phyloP scores from a whole-genome alignment of 192 early-diverging fungal genomes.

The Rhizophagus prolifer region DNA sequence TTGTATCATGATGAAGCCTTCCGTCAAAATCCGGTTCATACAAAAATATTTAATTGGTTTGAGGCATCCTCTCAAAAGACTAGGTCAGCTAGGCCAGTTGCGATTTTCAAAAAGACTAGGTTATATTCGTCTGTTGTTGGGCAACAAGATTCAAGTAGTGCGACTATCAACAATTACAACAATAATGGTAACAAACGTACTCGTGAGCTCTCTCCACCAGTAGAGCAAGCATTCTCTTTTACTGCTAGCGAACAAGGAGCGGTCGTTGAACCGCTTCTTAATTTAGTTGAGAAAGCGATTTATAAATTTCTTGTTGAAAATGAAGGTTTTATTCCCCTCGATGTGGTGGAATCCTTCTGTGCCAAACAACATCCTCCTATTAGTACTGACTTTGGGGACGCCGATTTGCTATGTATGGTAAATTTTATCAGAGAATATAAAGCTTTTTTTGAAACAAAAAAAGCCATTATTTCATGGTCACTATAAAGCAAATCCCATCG shows the following conservation, averaged over 20 bases:
- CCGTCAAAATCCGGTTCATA: slow-evolving; percentile 16
- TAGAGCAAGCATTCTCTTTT: neutral
- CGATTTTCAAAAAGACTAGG: neutral
- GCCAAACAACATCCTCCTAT: too few relatives aligned
- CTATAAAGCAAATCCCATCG: slow-evolving; percentile 13
- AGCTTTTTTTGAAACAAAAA: neutral
- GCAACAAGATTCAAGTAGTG: slow-evolving; percentile 12
- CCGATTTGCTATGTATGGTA: too few relatives aligned
- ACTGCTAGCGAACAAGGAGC: neutral
- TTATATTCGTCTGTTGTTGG: slow-evolving; percentile 15
- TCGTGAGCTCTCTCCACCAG: neutral
- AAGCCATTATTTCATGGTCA: slow-evolving; percentile 3
- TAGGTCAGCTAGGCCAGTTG: too few relatives aligned
- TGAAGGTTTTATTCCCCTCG: too few relatives aligned
- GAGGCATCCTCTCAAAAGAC: neutral
- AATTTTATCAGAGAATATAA: too few relatives aligned
- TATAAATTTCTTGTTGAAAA: neutral
- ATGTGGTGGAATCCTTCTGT: too few relatives aligned
- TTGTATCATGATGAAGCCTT: slow-evolving; percentile 16
- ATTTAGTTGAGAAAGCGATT: neutral
- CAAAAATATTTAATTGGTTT: slow-evolving; percentile 4
- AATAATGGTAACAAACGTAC: neutral
- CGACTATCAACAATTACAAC: neutral
- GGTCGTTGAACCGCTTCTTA: neutral
- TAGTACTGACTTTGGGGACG: too few relatives aligned